Evolutionary conservation across 805 yeast genomes (phyloP), one percentile per base, ranked within the genome.

Genomic region (Cyberlindnera xishuangbannaensis): DNA sequence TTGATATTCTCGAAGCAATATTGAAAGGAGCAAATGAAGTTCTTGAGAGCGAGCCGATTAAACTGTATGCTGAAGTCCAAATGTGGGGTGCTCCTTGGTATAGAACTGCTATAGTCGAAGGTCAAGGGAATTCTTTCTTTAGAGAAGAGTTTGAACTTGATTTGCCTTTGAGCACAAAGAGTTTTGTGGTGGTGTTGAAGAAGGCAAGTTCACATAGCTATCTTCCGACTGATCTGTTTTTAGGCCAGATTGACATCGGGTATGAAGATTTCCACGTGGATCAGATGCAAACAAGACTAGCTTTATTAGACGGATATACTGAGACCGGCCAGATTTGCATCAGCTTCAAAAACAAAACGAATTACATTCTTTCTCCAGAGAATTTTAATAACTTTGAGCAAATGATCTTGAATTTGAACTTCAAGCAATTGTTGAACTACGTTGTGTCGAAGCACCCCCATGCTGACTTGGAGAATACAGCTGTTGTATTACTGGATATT

Each of bases 71-170:
- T 2, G 95, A 86, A 47, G 64, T 87, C 3, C 61, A 69, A 13
- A 65, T 84, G 53, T 82, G 92, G 81, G 78, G 73, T 14, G 65
- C 73, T 29, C 75, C 81, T 1, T 82, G 90, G 85, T 84, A 83
- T 24, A 64, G 86, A 44, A 84, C 96, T 0, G 78, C 87, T 2
- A 63, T 73, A 6, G 79, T 79, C 0, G 60, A 64, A 23, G 61
- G 69, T 28, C 37, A 55, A 3, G 44, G 55, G 1, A 67, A 68
- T 34, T 88, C 95, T 1, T 84, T 84, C 51, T 88, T 95, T 92
- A 75, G 87, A 50, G 95, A 88, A 49, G 73, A 67, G 28, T 82
- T 83, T 50, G 59, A 69, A 2, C 60, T 82, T n/a, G 73, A 77
- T 31, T 60, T 78, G 26, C 80, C 83, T 8, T 34, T 61, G 6